Base-by-base conservation (phyloP, 2,329 filamentous ascomycete species). In the Fusarium udum region DNA sequence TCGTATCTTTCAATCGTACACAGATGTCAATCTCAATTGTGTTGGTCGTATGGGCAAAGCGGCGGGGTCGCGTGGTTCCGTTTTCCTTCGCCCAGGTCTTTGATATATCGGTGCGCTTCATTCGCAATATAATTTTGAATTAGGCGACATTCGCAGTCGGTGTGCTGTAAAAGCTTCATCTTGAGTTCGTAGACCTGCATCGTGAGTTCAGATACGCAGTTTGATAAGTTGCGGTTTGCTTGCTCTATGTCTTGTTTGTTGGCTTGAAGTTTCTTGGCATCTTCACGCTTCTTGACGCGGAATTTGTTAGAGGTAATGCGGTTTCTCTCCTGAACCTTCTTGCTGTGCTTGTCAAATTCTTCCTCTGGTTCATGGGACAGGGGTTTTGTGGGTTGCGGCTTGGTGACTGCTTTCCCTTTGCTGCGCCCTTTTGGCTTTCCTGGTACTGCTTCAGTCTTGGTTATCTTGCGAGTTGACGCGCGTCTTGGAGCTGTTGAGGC, bases 291-390 rank as follows among this genome's bases (percentile, higher is more conserved):
- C 52, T 70, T 77, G 32, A 67, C 20, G 3, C 77, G 74, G 36
- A 77, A 77, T 34, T 72, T 78, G 59, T 75, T 78, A 53, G 78
- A 76, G 7, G 77, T 77, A 14, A 76, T 26, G 15, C 77, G 75
- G 24, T 75, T 79, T n/a, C 75, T 63, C 34, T 71, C 68, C 5
- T 75, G 75, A 0, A 72, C 7, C 1, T 24, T 45, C 26, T 26
- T 65, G 12, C 8, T 61, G 14, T 37, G 14, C 14, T 28, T 7
- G 6, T 31, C 20, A 1, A n/a, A 4, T n/a, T 55, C 51, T 16
- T 22, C 52, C 6, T 22, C 52, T 2, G 52, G 14, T 5, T 55
- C 52, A 4, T 34, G 39, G 1, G 43, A 28, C 1, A 39, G 26
- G 4, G 36, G 7, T 24, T 9, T 11, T 11, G 7, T 16, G 0